These are phyloP conservation scores for Dendrobium officinale DNA, from an alignment of 106 monocot genomes.

Conservation along the genomic window DNA sequence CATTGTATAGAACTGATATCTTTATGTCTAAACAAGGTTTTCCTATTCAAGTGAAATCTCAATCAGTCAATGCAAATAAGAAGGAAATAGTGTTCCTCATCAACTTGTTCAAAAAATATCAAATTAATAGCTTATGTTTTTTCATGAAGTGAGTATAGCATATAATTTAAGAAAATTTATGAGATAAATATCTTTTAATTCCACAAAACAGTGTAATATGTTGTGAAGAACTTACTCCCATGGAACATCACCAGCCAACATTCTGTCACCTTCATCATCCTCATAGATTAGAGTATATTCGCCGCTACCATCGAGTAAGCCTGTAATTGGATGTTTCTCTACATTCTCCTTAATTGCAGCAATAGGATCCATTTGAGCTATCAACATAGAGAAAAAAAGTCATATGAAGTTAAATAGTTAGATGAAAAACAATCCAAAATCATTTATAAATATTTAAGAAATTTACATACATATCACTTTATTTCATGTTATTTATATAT, in stretches of 20 bases:
- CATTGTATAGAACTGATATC: too few relatives aligned
- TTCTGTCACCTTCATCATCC: conserved; percentile 80
- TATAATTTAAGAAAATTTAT: not conserved
- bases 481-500: too few relatives aligned
- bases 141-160: not conserved
- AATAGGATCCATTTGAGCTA: conserved; percentile 57
- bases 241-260: conserved; percentile 90
- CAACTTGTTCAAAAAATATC: too few relatives aligned
- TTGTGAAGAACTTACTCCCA: conserved; percentile 66
- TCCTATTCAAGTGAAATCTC: too few relatives aligned
- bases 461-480: too few relatives aligned
- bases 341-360: conserved; percentile 5
- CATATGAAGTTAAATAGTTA: not conserved
- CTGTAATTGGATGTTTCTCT: conserved; percentile 33
- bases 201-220: not conserved
- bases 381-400: not conserved
- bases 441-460: too few relatives aligned
- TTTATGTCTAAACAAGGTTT: too few relatives aligned
- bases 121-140: too few relatives aligned
- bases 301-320: conserved; percentile 64
- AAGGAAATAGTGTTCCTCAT: too few relatives aligned
- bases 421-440: not conserved
- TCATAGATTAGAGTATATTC: conserved; percentile 89
- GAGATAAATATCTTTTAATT: not conserved
- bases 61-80: too few relatives aligned